Evolutionary conservation across 441 rosid species (phyloP).

Genomic region (Cnidoscolus chayamansa): DNA sequence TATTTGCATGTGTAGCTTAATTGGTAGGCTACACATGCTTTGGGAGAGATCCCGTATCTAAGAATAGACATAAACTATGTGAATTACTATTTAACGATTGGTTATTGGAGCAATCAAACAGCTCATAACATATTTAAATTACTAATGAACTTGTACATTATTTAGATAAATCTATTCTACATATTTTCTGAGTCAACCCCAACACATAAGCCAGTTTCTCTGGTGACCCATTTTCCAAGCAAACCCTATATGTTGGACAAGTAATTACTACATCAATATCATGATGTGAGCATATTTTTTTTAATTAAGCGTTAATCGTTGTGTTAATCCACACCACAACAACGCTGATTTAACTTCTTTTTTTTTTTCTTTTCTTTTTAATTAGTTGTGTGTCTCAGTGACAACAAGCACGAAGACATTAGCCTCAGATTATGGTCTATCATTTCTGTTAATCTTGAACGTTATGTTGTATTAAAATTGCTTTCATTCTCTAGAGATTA

Average conservation of each 20-base stretch:
- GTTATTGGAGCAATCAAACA: constrained; percentile 23
- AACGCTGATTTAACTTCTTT: constrained; percentile 9
- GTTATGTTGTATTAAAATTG: background rate
- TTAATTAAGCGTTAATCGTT: constrained; percentile 9
- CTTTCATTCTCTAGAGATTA: background rate
- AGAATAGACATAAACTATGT: constrained; percentile 16
- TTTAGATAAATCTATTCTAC: constrained; percentile 8
- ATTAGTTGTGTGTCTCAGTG: constrained; percentile 11
- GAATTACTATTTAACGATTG: background rate
- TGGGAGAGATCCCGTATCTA: constrained; percentile 22
- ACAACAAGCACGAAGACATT: constrained; percentile 19
- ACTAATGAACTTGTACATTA: background rate
- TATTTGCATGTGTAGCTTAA: constrained; percentile 13
- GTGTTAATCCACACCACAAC: background rate
- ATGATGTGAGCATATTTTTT: constrained; percentile 14
- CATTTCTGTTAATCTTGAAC: background rate
- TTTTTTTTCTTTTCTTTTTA: background rate
- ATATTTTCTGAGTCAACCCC: constrained; percentile 22
- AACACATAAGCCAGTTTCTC: constrained; percentile 27
- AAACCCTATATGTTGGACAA: constrained; percentile 22
- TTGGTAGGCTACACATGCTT: constrained; percentile 7
- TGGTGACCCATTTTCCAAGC: constrained; percentile 30
- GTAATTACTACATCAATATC: constrained; percentile 20
- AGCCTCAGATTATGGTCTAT: constrained; percentile 7
- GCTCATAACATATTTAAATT: constrained; percentile 11